Evolutionary conservation across 768 basidiomycete species (phyloP).

Genomic region (Melanogaster broomeanus): DNA sequence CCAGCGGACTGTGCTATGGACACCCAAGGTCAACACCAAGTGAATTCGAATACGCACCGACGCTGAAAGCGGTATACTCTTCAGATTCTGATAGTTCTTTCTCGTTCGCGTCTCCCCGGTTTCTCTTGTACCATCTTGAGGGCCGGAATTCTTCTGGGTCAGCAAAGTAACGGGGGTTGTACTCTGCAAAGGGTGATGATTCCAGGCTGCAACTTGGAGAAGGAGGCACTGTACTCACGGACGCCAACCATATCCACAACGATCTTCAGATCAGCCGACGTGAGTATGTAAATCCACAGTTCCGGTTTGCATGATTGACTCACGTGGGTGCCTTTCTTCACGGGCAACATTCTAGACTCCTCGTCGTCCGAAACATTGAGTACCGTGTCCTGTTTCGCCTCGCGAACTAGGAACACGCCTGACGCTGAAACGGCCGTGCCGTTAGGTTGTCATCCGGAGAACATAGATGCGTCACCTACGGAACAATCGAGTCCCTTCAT

Average conservation of each 20-base stretch:
- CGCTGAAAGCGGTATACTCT: slow-evolving; percentile 24
- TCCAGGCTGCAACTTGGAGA: neutral
- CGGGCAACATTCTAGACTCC: slow-evolving; percentile 16
- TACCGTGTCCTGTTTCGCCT: slow-evolving; percentile 27
- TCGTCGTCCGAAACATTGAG: slow-evolving; percentile 18
- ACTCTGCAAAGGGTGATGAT: slow-evolving; percentile 31
- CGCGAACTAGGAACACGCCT: slow-evolving; percentile 32
- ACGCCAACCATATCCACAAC: slow-evolving; percentile 33
- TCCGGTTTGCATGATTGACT: neutral
- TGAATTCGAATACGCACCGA: slow-evolving; percentile 13
- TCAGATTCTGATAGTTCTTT: slow-evolving; percentile 12
- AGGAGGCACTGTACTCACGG: slow-evolving; percentile 24
- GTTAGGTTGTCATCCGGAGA: neutral
- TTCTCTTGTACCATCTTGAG: slow-evolving; percentile 38
- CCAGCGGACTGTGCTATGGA: too few species aligned
- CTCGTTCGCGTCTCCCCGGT: neutral
- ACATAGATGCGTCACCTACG: slow-evolving; percentile 21
- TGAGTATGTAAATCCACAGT: slow-evolving; percentile 4
- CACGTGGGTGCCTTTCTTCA: slow-evolving; percentile 25
- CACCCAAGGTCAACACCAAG: neutral
- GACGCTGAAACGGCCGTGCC: slow-evolving; percentile 21
- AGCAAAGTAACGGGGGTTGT: slow-evolving; percentile 37
- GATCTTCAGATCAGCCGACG: slow-evolving; percentile 5
- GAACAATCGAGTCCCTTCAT: slow-evolving; percentile 36
- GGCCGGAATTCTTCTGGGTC: slow-evolving; percentile 39